Conservation (phyloP, 257 asterid species). For the Perilla frutescens region DNA sequence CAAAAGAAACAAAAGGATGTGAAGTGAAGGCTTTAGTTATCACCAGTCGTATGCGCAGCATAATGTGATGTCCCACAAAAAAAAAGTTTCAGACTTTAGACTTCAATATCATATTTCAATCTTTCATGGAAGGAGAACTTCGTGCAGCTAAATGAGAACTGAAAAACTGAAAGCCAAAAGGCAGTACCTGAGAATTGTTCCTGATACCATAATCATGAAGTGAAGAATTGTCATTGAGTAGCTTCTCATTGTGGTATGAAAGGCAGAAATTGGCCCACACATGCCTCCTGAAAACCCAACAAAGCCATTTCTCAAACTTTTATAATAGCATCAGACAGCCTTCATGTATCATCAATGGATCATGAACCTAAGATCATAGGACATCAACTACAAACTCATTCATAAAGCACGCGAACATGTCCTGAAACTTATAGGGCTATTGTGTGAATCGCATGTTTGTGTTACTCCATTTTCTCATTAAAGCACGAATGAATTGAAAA, state of each 20-base stretch:
- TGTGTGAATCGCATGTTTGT: neutral
- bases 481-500: neutral
- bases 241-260: constrained; percentile 68
- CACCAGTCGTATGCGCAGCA: neutral
- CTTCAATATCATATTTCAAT: neutral
- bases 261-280: constrained; percentile 90
- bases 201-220: constrained; percentile 71
- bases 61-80: neutral
- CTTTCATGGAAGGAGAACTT: constrained; percentile 1
- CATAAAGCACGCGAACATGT: neutral
- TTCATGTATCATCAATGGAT: neutral
- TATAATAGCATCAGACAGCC: neutral
- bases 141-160: neutral
- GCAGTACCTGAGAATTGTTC: constrained; percentile 81
- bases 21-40: neutral
- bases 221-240: constrained; percentile 62
- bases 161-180: constrained; percentile 3
- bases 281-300: constrained; percentile 69
- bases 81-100: neutral
- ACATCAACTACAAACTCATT: neutral
- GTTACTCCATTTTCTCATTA: neutral
- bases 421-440: neutral
- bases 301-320: constrained; percentile 13
- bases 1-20: neutral
- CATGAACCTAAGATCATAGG: neutral